phyloP scores from a whole-genome alignment of 2,329 filamentous ascomycete genomes.

The Penicillium italicum region DNA sequence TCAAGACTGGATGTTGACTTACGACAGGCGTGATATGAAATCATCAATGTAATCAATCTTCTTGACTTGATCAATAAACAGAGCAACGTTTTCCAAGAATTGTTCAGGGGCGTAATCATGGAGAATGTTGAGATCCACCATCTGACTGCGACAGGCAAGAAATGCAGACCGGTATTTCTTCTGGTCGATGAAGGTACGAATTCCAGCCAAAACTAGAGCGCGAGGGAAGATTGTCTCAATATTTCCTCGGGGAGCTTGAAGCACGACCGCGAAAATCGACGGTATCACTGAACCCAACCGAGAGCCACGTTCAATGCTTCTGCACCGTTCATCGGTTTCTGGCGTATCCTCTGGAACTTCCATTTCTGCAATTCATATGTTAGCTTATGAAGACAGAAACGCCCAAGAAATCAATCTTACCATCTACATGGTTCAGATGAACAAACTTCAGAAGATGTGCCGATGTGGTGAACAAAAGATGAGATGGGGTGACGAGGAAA shows the following conservation, averaged over 20 bases:
- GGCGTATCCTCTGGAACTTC: constrained; percentile 83
- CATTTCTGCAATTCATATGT: constrained; percentile 55
- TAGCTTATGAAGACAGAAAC: constrained; percentile 14
- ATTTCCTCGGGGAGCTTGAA: constrained; percentile 96
- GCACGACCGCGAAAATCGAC: constrained; percentile 74
- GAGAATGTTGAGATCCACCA: constrained; percentile 96
- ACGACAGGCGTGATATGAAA: constrained; percentile 82
- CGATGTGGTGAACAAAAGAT: constrained; percentile 88
- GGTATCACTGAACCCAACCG: constrained; percentile 85
- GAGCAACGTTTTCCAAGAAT: constrained; percentile 70
- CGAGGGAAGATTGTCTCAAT: constrained; percentile 91
- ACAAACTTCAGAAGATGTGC: constrained; percentile 93
- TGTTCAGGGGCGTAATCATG: constrained; percentile 88
- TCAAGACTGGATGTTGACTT: constrained; percentile 27
- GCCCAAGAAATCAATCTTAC: constrained; percentile 43
- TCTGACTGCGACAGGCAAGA: constrained; percentile 80
- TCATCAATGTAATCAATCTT: constrained; percentile 81
- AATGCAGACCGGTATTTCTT: constrained; percentile 84
- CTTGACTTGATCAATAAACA: constrained; percentile 81
- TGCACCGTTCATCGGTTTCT: constrained; percentile 85
- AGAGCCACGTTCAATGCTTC: constrained; percentile 85
- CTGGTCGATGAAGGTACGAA: constrained; percentile 72
- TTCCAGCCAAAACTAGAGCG: constrained; percentile 86
- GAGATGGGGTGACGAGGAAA: constrained; percentile 73
- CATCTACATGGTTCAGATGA: constrained; percentile 66